phyloP scores from a whole-genome alignment of 805 yeast genomes.

The Candida tammaniensis region DNA sequence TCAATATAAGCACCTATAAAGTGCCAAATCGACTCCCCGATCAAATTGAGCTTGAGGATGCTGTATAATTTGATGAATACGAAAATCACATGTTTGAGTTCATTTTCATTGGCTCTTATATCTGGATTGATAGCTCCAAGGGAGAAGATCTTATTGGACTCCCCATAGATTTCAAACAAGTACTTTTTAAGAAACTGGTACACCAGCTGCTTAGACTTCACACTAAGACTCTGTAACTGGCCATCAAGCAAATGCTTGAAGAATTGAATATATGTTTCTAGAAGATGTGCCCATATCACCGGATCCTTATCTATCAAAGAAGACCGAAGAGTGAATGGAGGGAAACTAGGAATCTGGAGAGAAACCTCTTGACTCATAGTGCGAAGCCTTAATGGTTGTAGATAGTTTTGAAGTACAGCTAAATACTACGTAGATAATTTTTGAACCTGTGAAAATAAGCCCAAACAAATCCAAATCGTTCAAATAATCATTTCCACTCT shows the following conservation, averaged over 20 bases:
- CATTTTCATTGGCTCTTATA: conserved; percentile 50
- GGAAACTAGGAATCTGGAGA: conserved; percentile 58
- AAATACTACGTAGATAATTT: too few species aligned
- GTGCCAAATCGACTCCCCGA: conserved; percentile 64
- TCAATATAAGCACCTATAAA: conserved; percentile 53
- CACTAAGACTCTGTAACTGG: conserved; percentile 38
- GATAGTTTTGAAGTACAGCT: too few species aligned
- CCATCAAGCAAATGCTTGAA: conserved; percentile 47
- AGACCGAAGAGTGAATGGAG: conserved; percentile 72
- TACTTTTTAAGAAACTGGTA: conserved; percentile 55
- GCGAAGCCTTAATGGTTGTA: too few species aligned
- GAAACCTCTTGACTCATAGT: conserved; percentile 1
- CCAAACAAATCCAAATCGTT: too few species aligned
- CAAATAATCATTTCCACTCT: too few species aligned
- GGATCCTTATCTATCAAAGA: conserved; percentile 82
- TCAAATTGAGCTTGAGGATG: conserved; percentile 52
- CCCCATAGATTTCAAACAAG: conserved; percentile 59
- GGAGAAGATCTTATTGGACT: conserved; percentile 58
- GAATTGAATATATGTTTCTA: conserved; percentile 59
- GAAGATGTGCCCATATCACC: conserved; percentile 73
- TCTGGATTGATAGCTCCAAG: conserved; percentile 73
- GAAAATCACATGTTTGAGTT: conserved; percentile 50
- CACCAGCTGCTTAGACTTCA: conserved; percentile 57
- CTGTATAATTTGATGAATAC: conserved; percentile 51
- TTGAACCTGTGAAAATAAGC: too few species aligned